Evolutionary conservation across 805 yeast genomes (phyloP).

Genomic region (Starmera dryadoides): DNA sequence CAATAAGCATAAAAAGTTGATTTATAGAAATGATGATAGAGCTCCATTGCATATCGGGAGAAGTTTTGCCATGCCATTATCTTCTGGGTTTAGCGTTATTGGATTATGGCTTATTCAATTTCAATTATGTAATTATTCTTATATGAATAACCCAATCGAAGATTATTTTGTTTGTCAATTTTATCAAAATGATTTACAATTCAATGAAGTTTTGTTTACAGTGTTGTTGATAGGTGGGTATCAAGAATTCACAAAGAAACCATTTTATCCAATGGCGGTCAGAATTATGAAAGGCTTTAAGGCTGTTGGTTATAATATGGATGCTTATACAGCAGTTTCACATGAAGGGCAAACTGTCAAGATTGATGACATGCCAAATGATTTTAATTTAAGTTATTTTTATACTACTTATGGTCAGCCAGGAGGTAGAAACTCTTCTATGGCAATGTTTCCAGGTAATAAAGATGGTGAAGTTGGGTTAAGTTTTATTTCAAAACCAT

Average conservation of each 20-base stretch:
- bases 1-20: not conserved
- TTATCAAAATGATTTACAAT: not conserved
- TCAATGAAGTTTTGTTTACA: not conserved
- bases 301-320: not conserved
- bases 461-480: slow-evolving; percentile 1
- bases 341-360: not conserved
- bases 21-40: slow-evolving; percentile 1
- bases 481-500: slow-evolving; percentile 1
- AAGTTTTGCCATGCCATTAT: not conserved
- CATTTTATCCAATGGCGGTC: not conserved
- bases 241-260: not conserved
- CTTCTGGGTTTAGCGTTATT: not conserved
- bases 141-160: not conserved
- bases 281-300: not conserved
- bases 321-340: not conserved
- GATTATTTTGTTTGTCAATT: not conserved
- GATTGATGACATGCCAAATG: not conserved
- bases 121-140: not conserved
- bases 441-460: slow-evolving; percentile 2
- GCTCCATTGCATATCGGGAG: not conserved
- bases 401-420: not conserved
- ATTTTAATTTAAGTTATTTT: not conserved
- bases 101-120: not conserved
- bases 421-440: not conserved
- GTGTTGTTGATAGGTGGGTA: not conserved